phyloP scores from a whole-genome alignment of 345 rosid genomes.

The Eutrema heterophyllum region DNA sequence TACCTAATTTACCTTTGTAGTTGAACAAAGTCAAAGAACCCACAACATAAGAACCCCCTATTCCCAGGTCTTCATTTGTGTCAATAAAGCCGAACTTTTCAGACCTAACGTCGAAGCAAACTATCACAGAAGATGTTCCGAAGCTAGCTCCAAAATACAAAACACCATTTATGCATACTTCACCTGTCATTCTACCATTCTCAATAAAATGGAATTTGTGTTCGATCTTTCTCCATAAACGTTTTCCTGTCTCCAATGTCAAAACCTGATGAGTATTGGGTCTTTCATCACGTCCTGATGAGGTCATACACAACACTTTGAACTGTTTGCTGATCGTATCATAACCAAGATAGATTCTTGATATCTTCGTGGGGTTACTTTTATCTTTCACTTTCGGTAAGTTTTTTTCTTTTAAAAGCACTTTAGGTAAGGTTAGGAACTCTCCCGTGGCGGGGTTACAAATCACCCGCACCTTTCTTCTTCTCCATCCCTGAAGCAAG shows the following conservation, averaged over 20 bases:
- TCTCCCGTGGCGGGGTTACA: background rate
- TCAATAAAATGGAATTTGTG: background rate
- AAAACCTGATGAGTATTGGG: background rate
- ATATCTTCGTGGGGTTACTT: background rate
- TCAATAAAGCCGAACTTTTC: background rate
- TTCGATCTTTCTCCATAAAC: background rate
- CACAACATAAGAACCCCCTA: no score
- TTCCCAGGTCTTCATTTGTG: background rate
- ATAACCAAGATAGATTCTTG: background rate
- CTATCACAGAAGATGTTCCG: background rate
- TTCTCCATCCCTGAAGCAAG: background rate
- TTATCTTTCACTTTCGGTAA: background rate
- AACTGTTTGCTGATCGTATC: background rate
- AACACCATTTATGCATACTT: background rate
- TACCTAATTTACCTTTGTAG: background rate
- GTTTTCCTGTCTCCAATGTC: background rate
- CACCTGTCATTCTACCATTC: background rate
- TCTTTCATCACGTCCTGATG: background rate
- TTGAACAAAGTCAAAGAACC: background rate
- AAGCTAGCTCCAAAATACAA: background rate
- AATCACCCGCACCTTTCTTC: background rate
- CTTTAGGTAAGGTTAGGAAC: background rate
- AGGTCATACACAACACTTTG: slow-evolving; percentile 1
- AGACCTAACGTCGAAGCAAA: background rate
- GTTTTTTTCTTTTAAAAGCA: background rate